Evolutionary conservation across 805 yeast genomes (phyloP).

Genomic region (Teunomyces pallodes): DNA sequence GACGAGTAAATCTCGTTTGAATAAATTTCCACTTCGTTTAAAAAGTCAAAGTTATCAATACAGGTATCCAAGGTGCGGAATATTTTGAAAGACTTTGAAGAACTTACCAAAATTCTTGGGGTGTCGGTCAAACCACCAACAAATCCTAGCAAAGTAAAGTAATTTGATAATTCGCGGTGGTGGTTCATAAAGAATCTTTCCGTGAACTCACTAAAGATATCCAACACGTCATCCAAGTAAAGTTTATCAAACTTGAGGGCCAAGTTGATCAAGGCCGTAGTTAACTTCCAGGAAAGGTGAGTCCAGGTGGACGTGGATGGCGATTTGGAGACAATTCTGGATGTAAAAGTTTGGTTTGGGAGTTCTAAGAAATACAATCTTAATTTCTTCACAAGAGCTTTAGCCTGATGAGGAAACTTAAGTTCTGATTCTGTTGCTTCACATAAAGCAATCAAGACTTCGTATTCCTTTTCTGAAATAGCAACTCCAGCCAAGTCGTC

Average conservation of each 20-base stretch:
- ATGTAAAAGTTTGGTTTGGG: constrained; percentile 44
- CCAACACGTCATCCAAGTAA: constrained; percentile 23
- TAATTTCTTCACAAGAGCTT: constrained; percentile 42
- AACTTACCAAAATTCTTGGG: constrained; percentile 24
- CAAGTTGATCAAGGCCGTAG: constrained; percentile 31
- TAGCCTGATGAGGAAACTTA: constrained; percentile 36
- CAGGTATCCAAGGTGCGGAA: constrained; percentile 33
- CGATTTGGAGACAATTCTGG: constrained; percentile 28
- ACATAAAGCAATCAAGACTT: constrained; percentile 57
- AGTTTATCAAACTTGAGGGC: constrained; percentile 21
- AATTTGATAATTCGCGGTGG: constrained; percentile 26
- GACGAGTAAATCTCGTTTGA: constrained; percentile 16
- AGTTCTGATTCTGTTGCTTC: constrained; percentile 31
- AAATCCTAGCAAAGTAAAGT: constrained; percentile 35
- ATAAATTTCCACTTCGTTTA: constrained; percentile 34
- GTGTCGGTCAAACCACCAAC: constrained; percentile 28
- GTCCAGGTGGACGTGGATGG: constrained; percentile 26
- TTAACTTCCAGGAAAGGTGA: constrained; percentile 29
- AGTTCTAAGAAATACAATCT: constrained; percentile 46
- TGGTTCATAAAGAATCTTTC: constrained; percentile 20
- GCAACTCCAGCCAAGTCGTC: constrained; percentile 33
- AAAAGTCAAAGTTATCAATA: constrained; percentile 38
- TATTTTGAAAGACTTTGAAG: constrained; percentile 25
- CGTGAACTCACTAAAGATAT: constrained; percentile 26
- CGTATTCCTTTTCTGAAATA: constrained; percentile 51